Evolutionary conservation across 1,284 basidiomycete genomes (phyloP).

Genomic region (Phellopilus nigrolimitatus): DNA sequence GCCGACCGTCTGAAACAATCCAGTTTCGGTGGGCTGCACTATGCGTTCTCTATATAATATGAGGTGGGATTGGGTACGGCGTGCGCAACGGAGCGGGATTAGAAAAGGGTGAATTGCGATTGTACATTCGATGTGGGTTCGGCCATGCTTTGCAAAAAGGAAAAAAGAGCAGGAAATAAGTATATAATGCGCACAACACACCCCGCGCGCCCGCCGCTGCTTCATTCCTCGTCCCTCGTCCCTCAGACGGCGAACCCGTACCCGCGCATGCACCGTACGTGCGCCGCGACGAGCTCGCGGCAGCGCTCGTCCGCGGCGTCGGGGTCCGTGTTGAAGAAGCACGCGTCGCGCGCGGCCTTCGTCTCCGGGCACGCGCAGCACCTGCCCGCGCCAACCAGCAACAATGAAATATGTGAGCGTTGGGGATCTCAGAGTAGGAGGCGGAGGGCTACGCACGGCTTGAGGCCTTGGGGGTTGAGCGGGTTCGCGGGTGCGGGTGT

Average conservation of each 20-base stretch:
- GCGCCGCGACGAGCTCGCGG: conserved; percentile 71
- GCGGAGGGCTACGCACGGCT: conserved; percentile 62
- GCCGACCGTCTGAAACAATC: no score
- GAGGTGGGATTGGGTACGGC: no score
- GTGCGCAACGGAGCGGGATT: no score
- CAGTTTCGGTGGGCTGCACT: no score
- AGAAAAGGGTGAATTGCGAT: no score
- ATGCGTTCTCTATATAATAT: no score
- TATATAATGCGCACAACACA: not conserved
- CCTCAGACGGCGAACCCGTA: conserved; percentile 72
- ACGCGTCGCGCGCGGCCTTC: conserved; percentile 87
- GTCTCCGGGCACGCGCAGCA: conserved; percentile 97
- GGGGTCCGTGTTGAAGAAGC: conserved; percentile 77
- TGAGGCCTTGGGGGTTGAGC: conserved; percentile 85
- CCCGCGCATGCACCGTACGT: conserved; percentile 86
- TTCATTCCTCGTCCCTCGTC: not conserved
- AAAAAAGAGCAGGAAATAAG: no score
- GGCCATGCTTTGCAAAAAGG: no score
- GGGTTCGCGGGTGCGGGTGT: conserved; percentile 45
- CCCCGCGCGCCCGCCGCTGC: not conserved
- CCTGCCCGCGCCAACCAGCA: conserved; percentile 37
- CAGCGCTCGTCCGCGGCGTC: conserved; percentile 76
- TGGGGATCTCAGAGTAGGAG: not conserved
- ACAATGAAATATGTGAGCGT: not conserved
- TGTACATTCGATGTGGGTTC: no score